Percentiles rank a stretch among this genome's conserved stretches.
Evolutionary conservation across 257 asterid genomes (phyloP).

Genomic region (Solanum ahanhuiri): DNA sequence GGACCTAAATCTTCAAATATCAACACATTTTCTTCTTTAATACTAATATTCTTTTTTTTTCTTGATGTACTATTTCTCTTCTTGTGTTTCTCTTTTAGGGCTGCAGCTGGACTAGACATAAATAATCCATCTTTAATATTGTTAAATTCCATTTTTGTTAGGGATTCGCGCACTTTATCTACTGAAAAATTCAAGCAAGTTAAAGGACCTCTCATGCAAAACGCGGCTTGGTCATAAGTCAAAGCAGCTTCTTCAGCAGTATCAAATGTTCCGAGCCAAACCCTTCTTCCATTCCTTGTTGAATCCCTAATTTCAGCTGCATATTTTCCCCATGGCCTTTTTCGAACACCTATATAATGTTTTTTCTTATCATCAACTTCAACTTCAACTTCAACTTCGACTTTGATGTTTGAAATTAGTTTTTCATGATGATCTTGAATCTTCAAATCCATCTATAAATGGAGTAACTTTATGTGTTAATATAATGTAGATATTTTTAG

Average conservation of each 20-base stretch:
- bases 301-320: slow-evolving; percentile 18
- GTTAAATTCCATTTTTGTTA: neutral
- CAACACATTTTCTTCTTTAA: neutral
- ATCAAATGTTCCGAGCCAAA: slow-evolving; percentile 11
- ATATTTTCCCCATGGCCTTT: slow-evolving; percentile 12
- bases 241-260: slow-evolving; percentile 6
- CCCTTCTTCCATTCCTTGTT: neutral
- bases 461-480: neutral
- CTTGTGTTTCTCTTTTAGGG: slow-evolving; percentile 9
- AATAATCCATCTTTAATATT: neutral
- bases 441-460: neutral
- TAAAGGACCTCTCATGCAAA: slow-evolving; percentile 3
- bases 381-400: neutral
- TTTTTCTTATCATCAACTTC: neutral
- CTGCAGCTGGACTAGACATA: neutral
- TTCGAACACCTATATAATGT: slow-evolving; percentile 5
- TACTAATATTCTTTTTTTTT: neutral
- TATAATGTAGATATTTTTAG: neutral
- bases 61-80: neutral
- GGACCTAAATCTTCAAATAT: slow-evolving; percentile 7
- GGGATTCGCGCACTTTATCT: neutral
- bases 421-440: neutral
- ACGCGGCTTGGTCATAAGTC: slow-evolving; percentile 13
- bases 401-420: neutral
- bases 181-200: neutral